Conservation (phyloP, 495 filamentous ascomycete species). For the Cudoniella acicularis region DNA sequence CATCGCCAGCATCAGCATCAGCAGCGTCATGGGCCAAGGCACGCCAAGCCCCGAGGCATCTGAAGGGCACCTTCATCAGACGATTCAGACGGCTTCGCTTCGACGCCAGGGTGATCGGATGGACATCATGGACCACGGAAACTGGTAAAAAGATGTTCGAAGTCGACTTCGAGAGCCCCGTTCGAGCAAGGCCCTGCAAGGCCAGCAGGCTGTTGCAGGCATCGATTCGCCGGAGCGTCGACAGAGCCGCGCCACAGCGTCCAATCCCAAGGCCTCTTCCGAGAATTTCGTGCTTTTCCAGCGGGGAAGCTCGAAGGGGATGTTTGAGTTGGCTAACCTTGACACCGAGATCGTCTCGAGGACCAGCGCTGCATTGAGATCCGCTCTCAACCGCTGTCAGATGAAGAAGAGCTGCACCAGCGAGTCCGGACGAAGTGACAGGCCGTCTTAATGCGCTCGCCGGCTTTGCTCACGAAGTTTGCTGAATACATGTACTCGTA, state of each 20-base stretch:
- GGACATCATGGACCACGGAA: not conserved
- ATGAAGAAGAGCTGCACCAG: not conserved
- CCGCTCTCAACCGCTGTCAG: not conserved
- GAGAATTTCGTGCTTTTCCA: too few species aligned
- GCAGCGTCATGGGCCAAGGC: too few species aligned
- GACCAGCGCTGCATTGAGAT: not conserved
- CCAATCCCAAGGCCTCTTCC: not conserved
- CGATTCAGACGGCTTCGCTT: not conserved
- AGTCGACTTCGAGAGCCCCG: not conserved
- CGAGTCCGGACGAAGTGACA: not conserved
- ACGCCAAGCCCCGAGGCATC: not conserved
- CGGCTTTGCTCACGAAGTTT: too few species aligned
- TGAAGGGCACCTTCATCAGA: not conserved
- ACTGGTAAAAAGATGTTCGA: too few species aligned
- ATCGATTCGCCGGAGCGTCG: not conserved
- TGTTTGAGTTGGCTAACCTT: not conserved
- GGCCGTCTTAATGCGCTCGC: not conserved
- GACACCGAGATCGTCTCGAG: slow-evolving; percentile 2
- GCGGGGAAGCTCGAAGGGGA: too few species aligned
- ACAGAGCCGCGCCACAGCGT: not conserved
- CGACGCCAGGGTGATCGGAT: not conserved
- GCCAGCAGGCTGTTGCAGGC: too few species aligned
- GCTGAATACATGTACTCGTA: too few species aligned
- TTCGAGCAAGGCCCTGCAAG: not conserved
- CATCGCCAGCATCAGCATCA: too few species aligned